These are phyloP conservation scores for Astraeus odoratus DNA, from an alignment of 768 basidiomycete genomes.

Conservation along the genomic window DNA sequence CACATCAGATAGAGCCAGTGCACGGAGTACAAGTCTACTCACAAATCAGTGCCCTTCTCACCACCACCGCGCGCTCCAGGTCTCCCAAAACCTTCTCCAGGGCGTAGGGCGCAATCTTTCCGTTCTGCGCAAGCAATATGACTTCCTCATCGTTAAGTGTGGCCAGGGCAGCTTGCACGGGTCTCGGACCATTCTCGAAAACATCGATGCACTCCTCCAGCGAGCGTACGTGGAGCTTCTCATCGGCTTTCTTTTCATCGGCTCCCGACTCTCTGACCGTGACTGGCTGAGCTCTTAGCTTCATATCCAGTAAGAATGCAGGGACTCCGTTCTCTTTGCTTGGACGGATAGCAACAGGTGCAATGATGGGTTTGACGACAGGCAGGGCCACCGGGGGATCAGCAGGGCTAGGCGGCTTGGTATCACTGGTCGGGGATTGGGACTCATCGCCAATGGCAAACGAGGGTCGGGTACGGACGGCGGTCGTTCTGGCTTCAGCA, in stretches of 20 bases:
- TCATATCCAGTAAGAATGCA: conserved; percentile 27
- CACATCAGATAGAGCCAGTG: conserved; percentile 6
- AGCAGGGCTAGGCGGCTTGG: conserved; percentile 13
- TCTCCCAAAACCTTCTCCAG: conserved; percentile 93
- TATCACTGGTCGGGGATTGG: conserved; percentile 10
- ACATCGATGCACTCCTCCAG: conserved; percentile 76
- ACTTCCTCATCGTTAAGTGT: conserved; percentile 89
- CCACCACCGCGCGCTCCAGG: conserved; percentile 76
- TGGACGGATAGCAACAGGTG: conserved; percentile 19
- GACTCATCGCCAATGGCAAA: conserved; percentile 20
- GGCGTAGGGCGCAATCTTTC: conserved; percentile 93
- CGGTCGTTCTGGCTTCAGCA: conserved; percentile 7
- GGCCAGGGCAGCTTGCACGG: conserved; percentile 47
- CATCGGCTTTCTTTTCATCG: conserved; percentile 11
- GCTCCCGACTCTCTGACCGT: conserved; percentile 2
- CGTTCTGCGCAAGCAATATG: conserved; percentile 78
- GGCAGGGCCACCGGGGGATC: conserved; percentile 13
- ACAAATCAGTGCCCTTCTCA: conserved; percentile 89
- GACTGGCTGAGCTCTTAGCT: conserved; percentile 23
- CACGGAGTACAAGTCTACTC: conserved; percentile 30
- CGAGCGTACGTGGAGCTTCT: conserved; percentile 34
- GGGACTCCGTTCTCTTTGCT: conserved; percentile 19
- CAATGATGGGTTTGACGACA: conserved; percentile 14
- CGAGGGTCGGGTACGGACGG: conserved; percentile 14
- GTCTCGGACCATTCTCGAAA: conserved; percentile 66